Conservation (phyloP, 371 early-diverging fungal genomes). For the Circinella umbellata region DNA sequence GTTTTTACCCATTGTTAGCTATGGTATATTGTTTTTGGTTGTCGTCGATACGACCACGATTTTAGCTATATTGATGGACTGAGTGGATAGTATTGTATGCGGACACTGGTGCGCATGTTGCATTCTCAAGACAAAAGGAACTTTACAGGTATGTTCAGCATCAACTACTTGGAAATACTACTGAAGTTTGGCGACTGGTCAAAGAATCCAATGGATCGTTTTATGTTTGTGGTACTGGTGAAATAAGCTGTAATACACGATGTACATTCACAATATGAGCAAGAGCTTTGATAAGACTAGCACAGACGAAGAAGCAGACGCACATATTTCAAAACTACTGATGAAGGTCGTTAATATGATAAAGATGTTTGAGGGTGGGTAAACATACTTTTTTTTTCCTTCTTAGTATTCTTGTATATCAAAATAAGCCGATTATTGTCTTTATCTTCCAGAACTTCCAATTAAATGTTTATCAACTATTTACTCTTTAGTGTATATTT, state of each 20-base stretch:
- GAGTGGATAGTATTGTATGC: conserved; percentile 52
- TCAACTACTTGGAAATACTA: conserved; percentile 39
- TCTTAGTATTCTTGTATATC: no score
- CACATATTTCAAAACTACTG: conserved; percentile 25
- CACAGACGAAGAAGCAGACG: conserved; percentile 38
- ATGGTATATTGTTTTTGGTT: conserved; percentile 79
- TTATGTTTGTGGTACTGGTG: conserved; percentile 49
- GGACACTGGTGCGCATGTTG: conserved; percentile 59
- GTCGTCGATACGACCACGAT: conserved; percentile 73
- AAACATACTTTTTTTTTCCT: no score
- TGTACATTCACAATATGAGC: conserved; percentile 40
- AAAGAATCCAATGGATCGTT: conserved; percentile 25
- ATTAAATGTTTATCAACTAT: no score
- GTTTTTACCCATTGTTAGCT: conserved; percentile 44
- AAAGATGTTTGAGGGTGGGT: conserved; percentile 58
- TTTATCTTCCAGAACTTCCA: no score
- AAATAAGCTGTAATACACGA: conserved; percentile 52
- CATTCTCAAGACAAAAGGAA: conserved; percentile 65
- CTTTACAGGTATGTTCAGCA: conserved; percentile 50
- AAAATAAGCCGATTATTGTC: no score
- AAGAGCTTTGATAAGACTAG: conserved; percentile 39
- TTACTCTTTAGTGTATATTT: no score
- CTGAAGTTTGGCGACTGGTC: conserved; percentile 34
- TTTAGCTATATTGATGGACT: conserved; percentile 75
- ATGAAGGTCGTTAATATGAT: conserved; percentile 38